These are phyloP conservation scores for Leucaena leucocephala DNA, from an alignment of 306 rosid species.

Conservation along the genomic window DNA sequence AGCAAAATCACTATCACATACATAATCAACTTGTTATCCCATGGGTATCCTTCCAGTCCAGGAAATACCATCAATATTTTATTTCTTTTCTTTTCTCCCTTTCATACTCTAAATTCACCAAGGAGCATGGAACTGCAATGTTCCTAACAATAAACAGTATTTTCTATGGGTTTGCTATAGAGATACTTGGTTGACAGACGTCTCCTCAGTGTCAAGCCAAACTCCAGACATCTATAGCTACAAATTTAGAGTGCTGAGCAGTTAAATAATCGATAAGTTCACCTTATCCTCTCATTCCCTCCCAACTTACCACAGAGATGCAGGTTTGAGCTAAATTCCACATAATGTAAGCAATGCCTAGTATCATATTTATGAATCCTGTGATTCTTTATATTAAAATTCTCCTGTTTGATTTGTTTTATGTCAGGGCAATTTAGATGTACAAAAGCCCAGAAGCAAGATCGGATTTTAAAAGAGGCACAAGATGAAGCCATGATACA, in stretches of 20 bases:
- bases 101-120: background rate
- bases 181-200: background rate
- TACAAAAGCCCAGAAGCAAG: background rate
- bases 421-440: conserved; percentile 15
- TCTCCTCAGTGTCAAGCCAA: background rate
- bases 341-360: background rate
- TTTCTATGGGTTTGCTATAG: background rate
- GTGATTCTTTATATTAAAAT: background rate
- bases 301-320: background rate
- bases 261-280: background rate
- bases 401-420: background rate
- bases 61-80: background rate
- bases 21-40: background rate
- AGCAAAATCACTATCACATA: background rate
- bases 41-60: background rate
- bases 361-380: background rate
- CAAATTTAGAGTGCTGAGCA: background rate
- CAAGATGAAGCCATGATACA: conserved; percentile 1
- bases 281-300: background rate
- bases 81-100: background rate
- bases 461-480: conserved; percentile 27
- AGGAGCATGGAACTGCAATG: conserved; percentile 17
- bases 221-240: background rate
- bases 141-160: background rate
- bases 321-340: background rate